Evolutionary conservation across 176 grass and related monocot species (phyloP).

Genomic region (Oryza officinalis): DNA sequence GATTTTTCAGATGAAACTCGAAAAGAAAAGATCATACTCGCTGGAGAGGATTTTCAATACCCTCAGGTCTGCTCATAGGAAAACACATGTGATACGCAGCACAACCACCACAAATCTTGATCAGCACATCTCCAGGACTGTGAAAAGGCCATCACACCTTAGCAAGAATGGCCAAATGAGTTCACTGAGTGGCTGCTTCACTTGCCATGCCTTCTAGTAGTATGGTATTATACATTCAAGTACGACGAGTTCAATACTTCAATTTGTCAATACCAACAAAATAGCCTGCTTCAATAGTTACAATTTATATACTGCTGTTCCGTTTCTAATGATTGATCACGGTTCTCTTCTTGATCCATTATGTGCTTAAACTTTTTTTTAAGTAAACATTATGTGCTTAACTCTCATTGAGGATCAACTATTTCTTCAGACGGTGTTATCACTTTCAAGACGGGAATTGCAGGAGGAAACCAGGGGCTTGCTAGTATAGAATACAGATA

Average conservation of each 20-base stretch:
- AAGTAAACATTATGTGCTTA: not conserved
- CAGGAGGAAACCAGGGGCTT: not conserved
- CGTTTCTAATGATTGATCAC: conserved; percentile 1
- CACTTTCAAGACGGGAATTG: not conserved
- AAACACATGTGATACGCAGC: conserved; percentile 62
- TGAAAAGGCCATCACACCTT: conserved; percentile 48
- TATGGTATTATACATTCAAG: conserved; percentile 5
- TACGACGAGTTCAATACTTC: conserved; percentile 32
- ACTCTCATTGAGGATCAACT: not conserved
- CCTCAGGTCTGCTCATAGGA: conserved; percentile 57
- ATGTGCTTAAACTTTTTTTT: no score
- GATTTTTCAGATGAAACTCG: conserved; percentile 69
- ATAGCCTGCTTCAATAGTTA: no score
- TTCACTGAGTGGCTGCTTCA: conserved; percentile 76
- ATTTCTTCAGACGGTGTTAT: conserved; percentile 10
- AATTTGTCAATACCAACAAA: not conserved
- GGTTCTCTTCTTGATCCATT: conserved; percentile 12
- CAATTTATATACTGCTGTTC: not conserved
- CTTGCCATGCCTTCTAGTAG: conserved; percentile 75
- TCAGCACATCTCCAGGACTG: conserved; percentile 47
- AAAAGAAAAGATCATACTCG: conserved; percentile 64
- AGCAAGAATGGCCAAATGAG: conserved; percentile 58
- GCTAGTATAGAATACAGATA: not conserved
- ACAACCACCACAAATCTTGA: conserved; percentile 38
- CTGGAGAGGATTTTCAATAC: conserved; percentile 76